Evolutionary conservation across 345 rosid genomes (phyloP), one percentile per base, ranked within the genome.

Genomic region (Citropsis articulata): DNA sequence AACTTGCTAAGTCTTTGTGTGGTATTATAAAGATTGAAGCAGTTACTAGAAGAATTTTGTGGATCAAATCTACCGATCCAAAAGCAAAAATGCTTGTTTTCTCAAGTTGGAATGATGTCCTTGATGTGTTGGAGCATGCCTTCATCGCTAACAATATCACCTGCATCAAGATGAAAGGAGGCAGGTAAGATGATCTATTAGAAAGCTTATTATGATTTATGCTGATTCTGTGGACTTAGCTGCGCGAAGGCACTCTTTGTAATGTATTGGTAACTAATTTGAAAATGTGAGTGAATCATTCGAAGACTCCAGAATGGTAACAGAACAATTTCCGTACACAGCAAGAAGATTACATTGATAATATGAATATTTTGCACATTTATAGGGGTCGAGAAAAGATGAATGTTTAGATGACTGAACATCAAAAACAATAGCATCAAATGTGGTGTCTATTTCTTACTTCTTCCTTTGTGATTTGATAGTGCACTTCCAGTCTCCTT

Each of bases 91-190:
- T 95, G 81, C 93, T 95, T 66, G 97, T 92, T 78, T 95, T 92
- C 88, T 93, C 98, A 50, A 93, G 99, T 85, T 95, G 99, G 98
- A 93, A 95, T 22, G 99, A 93, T 86, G 99, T 95, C 78, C 99
- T 95, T 82, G 98, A 93, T 82, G 98, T 95, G 73, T 86, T 95
- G 79, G 97, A 90, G 70, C 97, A 95, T 83, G 92, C 99, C 75
- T 90, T 95, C 65, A 70, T 85, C 50, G 85, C 95, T 38, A 92
- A 93, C 69, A 78, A 81, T 66, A 90, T 95, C 80, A 84, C 97
- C 33, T 92, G 87, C 75, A 75, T 86, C 77, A 90, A 96, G 75
- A 93, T 93, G 97, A 93, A 92, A 91, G 99, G 98, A 73, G 99
- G 99, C 84, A 91, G 95, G 99, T 95, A 84, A 80, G 63, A 76